Evolutionary conservation across 495 filamentous ascomycete species (phyloP), one percentile per base, ranked within the genome.

Genomic region (Haplographium delicatum): DNA sequence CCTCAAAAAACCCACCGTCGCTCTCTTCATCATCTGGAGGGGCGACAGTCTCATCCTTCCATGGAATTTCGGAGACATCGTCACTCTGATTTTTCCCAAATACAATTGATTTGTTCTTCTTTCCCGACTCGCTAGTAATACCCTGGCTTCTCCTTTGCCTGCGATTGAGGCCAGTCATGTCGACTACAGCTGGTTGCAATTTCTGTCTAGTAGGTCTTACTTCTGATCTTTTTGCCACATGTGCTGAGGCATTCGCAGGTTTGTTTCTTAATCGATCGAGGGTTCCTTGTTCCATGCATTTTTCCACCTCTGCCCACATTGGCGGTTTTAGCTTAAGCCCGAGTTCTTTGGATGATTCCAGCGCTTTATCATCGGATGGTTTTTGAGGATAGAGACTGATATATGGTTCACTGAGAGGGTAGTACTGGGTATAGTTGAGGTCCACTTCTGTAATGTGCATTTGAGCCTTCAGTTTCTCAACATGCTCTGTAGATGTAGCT

Each of bases 351-450:
- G 41, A 37, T 16, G 28, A 44, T 23, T 58, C 56, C 26, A 63
- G 56, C 18, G 60, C 63, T 24, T 65, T 62, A 20, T 51, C 38
- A 13, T 54, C 59, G 25, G 57, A 59, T 10, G 37, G 78, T 22
- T 54, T 75, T 67, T 50, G 85, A 54, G 51, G 78, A 59, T 87
- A 96, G 4, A 97, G 68, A 16, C 86, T 81, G 47, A 86, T 69
- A 68, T 98, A 98, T 54, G 82, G 80, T 60, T 88, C 81, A 50
- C 78, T 73, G 33, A 89, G 79, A 4, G 93, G 93, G 60, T 80
- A 89, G 68, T 87, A 90, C 37, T 84, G 76, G 1, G 88, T 81
- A 60, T 98, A 98, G 61, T 91, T 88, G 48, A 91, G 66, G 60
- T 95, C 89, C 13, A 96, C 80, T 50, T 85, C 78, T 5, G 85